Base-by-base conservation (phyloP, 139 green algal species). In the Coelastrella sp. region DNA sequence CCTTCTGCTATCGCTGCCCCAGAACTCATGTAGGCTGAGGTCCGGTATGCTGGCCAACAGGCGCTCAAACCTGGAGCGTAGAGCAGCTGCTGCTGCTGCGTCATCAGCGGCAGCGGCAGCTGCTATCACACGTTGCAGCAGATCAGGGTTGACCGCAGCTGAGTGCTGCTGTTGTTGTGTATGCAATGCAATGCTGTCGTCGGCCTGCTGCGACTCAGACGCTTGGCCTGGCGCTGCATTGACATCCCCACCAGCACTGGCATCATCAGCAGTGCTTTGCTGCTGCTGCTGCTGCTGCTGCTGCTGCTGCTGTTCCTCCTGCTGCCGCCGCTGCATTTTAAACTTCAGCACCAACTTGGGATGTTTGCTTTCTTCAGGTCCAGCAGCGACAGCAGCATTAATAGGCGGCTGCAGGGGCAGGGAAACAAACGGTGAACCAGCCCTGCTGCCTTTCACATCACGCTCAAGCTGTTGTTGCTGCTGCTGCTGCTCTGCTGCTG, bases 21-120 rank as follows among this genome's bases (percentile, higher is more conserved):
- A 92, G 40, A 90, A 90, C 5, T 66, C 25, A 0, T 69, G 41
- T 30, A 92, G 83, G 5, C 71, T 78, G 23, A 72, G 53, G 2
- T 76, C 59, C 21, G 86, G 86, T 2, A 92, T 66, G 4, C 43
- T 59, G 32, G 48, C 41, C 8, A 87, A 68, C 23, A 90, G 23
- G 17, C 43, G 21, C 11, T 83, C 51, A 25, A 92, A 62, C 23
- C 88, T 77, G 2, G 41, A 23, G 2, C 86, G 82, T n/a, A 92
- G 34, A 27, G 57, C 83, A 3, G 76, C 64, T 27, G 86, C 83
- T 41, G 85, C 88, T 32, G 63, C 59, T 3, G 79, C 38, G 5
- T 66, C 51, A 21, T 63, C 76, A 6, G n/a, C 51, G 23, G 83
- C 83, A 37, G 59, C 50, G 23, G 45, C 48, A 21, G 76, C 78